Base-by-base conservation (phyloP, 305 asterid genomes). In the Euphrasia arctica region DNA sequence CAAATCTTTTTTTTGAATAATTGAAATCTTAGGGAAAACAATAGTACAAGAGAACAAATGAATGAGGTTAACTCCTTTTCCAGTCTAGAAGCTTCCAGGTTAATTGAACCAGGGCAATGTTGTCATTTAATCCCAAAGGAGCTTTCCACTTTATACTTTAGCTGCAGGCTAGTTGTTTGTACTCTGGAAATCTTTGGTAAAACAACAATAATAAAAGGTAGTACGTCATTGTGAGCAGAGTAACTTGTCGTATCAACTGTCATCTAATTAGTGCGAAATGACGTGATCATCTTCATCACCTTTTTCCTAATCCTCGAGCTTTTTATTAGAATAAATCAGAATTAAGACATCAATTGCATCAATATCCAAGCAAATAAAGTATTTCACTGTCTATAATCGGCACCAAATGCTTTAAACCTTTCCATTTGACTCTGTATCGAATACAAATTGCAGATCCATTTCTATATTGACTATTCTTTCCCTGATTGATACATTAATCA, bases 381-480 rank as follows among this genome's bases (percentile, higher is more conserved):
- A 47, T 47, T 11, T 47, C 22, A 3, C 14, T 47, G 5, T 10
- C 14, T 4, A 47, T 47, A 47, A 47, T 12, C 4, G 52, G 14
- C 4, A n/a, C 52, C 14, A n/a, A 58, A 36, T 68, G 54, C 58
- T 48, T 61, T 54, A 41, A 36, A 51, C 66, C 27, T 22, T 8
- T 12, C 62, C 32, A 29, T 54, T 65, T 13, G 18, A 52, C 52
- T 64, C 39, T 15, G n/a, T 61, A 63, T 61, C 7, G 45, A 9
- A 15, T 50, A 54, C 36, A 41, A 36, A 52, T 58, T 68, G 63
- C 42, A 52, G 58, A 61, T 48, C 32, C 67, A 65, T 65, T 70
- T 67, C 66, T 27, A 6, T 39, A 7, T 39, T 1, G 43, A 8
- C 43, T 39, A 7, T 39, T 39, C 10, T 39, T 10, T 8, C 43